Conservation (phyloP, 306 rosid species). For the Acacia acuminata region DNA sequence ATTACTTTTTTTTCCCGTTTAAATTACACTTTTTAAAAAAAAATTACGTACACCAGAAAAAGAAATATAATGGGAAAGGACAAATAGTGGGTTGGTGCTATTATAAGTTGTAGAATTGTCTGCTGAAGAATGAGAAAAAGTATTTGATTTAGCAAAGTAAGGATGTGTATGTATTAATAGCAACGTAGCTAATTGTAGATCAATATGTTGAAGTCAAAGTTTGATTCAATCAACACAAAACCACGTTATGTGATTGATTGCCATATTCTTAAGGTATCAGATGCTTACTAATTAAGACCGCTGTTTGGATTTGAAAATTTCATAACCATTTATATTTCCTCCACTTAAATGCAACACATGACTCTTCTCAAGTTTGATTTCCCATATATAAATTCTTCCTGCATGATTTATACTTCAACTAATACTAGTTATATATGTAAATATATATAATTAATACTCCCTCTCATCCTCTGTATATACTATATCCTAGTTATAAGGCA, state of each 20-base stretch:
- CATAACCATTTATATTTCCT: neutral
- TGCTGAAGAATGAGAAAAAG: neutral
- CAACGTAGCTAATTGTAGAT: neutral
- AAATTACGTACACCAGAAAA: neutral
- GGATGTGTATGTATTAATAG: neutral
- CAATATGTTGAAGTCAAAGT: neutral
- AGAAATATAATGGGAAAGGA: neutral
- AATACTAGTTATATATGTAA: neutral
- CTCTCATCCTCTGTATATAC: no score
- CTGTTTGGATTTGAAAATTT: conserved; percentile 5
- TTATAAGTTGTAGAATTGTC: neutral
- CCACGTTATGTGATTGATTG: neutral
- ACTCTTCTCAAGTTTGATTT: neutral
- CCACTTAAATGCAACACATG: neutral
- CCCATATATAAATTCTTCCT: neutral
- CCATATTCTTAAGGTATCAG: neutral
- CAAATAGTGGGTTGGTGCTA: neutral
- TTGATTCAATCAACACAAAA: neutral
- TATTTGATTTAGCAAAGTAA: neutral
- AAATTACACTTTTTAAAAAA: neutral
- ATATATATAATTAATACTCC: neutral
- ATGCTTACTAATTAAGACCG: neutral
- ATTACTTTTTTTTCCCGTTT: neutral
- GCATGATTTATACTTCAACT: neutral
- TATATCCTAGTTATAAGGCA: no score